phyloP scores from a whole-genome alignment of 2,329 filamentous ascomycete genomes.

The Amesomyces nigricolor region DNA sequence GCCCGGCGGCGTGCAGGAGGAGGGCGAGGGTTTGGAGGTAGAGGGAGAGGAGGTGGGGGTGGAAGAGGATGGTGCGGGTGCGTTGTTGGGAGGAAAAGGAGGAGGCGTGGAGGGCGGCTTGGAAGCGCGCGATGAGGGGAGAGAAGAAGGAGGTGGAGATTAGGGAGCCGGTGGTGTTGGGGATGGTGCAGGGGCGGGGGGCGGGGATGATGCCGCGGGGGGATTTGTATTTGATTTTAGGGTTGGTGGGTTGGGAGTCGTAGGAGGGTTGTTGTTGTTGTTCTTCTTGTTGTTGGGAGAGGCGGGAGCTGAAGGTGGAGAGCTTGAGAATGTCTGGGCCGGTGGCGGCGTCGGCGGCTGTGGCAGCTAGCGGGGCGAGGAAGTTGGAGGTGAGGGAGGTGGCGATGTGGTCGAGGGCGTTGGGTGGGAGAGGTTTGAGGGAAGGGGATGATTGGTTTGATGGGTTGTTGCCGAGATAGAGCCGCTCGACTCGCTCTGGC shows the following conservation, averaged over 20 bases:
- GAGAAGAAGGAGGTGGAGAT: slow-evolving; percentile 78
- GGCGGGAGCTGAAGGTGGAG: slow-evolving; percentile 76
- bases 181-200: slow-evolving; percentile 50
- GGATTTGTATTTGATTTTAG: slow-evolving; percentile 28
- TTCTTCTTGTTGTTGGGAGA: slow-evolving; percentile 36
- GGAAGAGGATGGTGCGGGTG: slow-evolving; percentile 57
- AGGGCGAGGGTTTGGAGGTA: slow-evolving; percentile 84
- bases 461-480: slow-evolving; percentile 50
- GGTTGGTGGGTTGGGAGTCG: slow-evolving; percentile 9
- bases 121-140: slow-evolving; percentile 76
- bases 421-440: slow-evolving; percentile 48
- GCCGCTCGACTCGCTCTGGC: slow-evolving; percentile 64
- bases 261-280: slow-evolving; percentile 2
- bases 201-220: neutral
- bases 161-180: slow-evolving; percentile 73
- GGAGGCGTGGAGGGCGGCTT: slow-evolving; percentile 49
- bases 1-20: slow-evolving; percentile 75
- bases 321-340: slow-evolving; percentile 85
- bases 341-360: slow-evolving; percentile 71
- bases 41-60: slow-evolving; percentile 68
- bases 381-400: slow-evolving; percentile 64
- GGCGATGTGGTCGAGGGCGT: slow-evolving; percentile 63
- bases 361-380: slow-evolving; percentile 73
- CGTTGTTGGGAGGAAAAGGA: slow-evolving; percentile 28
- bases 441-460: slow-evolving; percentile 30